Evolutionary conservation across 2,329 filamentous ascomycete genomes (phyloP), one percentile per base, ranked within the genome.

Genomic region (Stagonosporopsis chrysanthemi): DNA sequence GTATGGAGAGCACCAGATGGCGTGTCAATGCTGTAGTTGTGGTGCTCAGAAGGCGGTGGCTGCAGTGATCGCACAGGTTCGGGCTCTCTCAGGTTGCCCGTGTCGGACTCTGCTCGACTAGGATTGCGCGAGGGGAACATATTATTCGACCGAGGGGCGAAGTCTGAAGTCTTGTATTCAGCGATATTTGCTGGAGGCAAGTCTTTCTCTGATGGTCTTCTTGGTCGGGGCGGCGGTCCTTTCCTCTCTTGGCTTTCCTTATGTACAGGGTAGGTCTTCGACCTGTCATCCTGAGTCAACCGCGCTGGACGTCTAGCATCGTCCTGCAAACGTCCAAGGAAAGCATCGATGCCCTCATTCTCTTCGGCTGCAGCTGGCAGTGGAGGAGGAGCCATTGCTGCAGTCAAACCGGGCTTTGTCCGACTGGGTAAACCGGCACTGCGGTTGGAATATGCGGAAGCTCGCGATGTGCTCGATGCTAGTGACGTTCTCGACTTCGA

Each of bases 341-440:
- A 78, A 14, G 67, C 69, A 53, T 78, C 76, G 22, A 78, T 77
- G 11, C 74, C 73, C 56, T 76, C 73, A 2, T 61, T 50, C 38
- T 68, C 61, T 19, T 68, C 62, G 33, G 65, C 58, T 14, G 66
- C 54, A 31, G 66, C 55, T 28, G 62, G 63, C 26, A 68, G 58
- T 2, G 67, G 66, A n/a, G 68, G 69, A 24, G 47, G 24, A 23
- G 36, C 22, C 38, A 39, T 48, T 36, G 63, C 64, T 29, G 66
- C 52, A 53, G 52, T 39, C 41, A 35, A 43, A 43, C 33, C 40
- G 24, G 53, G 52, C 33, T 56, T 60, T 43, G 57, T 49, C 71
- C 19, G 69, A 64, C n/a, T 60, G 62, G 71, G 63, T 17, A 71
- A 52, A 11, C 68, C 67, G 5, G 55, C 51, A 48, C 64, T 68